A percentile compares a stretch with the other conserved stretches of the same genome.
These are phyloP conservation scores for Fusarium redolens DNA, from an alignment of 2,329 filamentous ascomycete genomes.

Conservation along the genomic window DNA sequence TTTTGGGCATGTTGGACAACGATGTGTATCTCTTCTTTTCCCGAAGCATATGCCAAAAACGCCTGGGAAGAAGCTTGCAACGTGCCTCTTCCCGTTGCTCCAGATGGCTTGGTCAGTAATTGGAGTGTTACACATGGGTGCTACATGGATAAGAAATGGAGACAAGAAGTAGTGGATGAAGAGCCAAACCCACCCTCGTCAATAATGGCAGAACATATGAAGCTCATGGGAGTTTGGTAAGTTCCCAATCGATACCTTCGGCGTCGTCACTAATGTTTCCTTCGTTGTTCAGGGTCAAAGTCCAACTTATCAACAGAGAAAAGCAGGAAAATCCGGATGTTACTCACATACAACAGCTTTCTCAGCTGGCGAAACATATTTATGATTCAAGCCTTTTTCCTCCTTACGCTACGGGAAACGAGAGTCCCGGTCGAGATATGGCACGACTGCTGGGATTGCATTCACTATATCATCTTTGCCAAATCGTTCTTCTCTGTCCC, in stretches of 20 bases:
- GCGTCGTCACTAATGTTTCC: background rate
- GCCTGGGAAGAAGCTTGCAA: background rate
- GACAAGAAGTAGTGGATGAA: rapidly evolving
- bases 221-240: background rate
- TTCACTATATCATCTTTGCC: background rate
- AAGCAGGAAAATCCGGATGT: background rate
- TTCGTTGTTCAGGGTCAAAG: background rate
- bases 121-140: background rate
- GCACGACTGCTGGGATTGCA: background rate
- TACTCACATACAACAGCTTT: background rate
- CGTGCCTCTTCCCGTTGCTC: background rate
- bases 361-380: background rate
- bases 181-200: background rate
- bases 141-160: background rate
- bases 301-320: background rate
- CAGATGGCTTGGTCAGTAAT: background rate
- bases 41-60: background rate
- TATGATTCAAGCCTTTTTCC: background rate
- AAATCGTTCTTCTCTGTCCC: background rate
- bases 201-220: background rate
- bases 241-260: rapidly evolving
- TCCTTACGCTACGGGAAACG: background rate
- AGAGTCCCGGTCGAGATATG: background rate
- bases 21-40: background rate
- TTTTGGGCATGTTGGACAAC: constrained; percentile 3